phyloP scores from a whole-genome alignment of 371 early-diverging fungal genomes.

The Mucor sp. region DNA sequence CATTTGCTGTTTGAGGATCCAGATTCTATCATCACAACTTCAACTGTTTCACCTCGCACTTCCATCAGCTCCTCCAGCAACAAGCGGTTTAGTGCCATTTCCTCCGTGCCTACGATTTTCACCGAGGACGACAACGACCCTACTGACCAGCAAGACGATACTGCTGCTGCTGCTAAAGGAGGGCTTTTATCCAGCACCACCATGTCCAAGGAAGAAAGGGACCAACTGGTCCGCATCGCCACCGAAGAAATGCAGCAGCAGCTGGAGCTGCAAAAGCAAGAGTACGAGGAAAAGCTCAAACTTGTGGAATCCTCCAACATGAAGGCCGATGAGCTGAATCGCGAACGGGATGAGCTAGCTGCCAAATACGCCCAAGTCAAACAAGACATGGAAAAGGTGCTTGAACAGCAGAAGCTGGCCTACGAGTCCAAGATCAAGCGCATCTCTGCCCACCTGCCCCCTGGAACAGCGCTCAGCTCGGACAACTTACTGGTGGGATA shows the following conservation, averaged over 20 bases:
- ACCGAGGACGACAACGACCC: slow-evolving; percentile 5
- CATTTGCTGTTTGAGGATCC: slow-evolving; percentile 32
- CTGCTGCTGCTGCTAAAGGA: background rate
- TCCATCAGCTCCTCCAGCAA: slow-evolving; percentile 25
- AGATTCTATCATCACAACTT: slow-evolving; percentile 2
- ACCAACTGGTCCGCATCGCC: slow-evolving; percentile 14
- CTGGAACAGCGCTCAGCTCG: slow-evolving; percentile 27
- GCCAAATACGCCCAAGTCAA: slow-evolving; percentile 40
- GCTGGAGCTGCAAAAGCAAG: slow-evolving; percentile 49
- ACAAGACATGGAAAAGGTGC: slow-evolving; percentile 51
- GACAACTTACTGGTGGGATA: slow-evolving; percentile 38
- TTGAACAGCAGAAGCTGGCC: slow-evolving; percentile 53
- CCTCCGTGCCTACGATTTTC: slow-evolving; percentile 9
- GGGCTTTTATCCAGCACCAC: background rate
- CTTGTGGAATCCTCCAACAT: slow-evolving; percentile 26
- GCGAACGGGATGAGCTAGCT: slow-evolving; percentile 24
- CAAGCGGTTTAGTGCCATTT: slow-evolving; percentile 17
- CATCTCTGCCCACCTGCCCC: slow-evolving; percentile 42
- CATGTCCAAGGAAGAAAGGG: slow-evolving; percentile 22
- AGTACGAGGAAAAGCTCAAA: slow-evolving; percentile 54
- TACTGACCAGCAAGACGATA: background rate
- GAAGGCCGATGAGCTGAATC: slow-evolving; percentile 12
- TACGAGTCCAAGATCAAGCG: slow-evolving; percentile 57
- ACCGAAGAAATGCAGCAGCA: slow-evolving; percentile 53
- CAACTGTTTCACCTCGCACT: slow-evolving; percentile 22